These are phyloP conservation scores for Cyclocybe aegerita DNA, from an alignment of 768 basidiomycete genomes.

Conservation along the genomic window DNA sequence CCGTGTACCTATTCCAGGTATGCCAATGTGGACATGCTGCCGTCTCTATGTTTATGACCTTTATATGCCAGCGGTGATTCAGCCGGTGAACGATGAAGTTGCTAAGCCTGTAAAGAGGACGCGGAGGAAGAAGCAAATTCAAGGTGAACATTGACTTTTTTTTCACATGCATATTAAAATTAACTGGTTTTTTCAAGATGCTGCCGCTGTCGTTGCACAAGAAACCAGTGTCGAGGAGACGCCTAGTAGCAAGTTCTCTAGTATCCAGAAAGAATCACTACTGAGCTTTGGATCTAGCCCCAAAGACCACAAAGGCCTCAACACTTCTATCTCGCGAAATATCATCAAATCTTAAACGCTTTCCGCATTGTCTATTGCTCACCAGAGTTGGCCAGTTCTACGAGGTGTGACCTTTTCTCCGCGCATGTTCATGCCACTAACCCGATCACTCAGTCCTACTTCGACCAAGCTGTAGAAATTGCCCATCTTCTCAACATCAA, in stretches of 20 bases:
- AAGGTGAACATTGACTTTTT: not conserved
- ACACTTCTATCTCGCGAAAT: conserved; percentile 68
- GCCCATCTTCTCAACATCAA: conserved; percentile 80
- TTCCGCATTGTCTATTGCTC: conserved; percentile 86
- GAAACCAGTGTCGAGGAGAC: no score
- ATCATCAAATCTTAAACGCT: conserved; percentile 64
- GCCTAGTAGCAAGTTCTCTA: no score
- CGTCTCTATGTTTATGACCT: no score
- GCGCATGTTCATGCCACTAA: not conserved
- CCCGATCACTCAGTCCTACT: conserved; percentile 70
- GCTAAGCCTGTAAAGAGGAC: not conserved
- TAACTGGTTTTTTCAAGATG: not conserved
- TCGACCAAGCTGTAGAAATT: conserved; percentile 84
- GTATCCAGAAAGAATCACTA: no score
- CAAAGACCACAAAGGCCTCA: conserved; percentile 24
- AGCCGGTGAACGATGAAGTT: no score
- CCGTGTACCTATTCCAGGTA: not conserved
- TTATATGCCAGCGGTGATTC: no score
- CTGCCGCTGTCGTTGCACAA: no score
- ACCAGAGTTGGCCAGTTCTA: conserved; percentile 96
- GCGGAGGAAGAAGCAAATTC: not conserved
- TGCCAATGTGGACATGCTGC: not conserved
- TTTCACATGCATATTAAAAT: not conserved
- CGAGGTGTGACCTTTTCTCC: conserved; percentile 54
- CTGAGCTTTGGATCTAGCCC: not conserved